A percentile compares a stretch with the other conserved stretches of the same genome.
Conservation (phyloP, 2,329 filamentous ascomycete genomes). For the Podosphaera aphanis region DNA sequence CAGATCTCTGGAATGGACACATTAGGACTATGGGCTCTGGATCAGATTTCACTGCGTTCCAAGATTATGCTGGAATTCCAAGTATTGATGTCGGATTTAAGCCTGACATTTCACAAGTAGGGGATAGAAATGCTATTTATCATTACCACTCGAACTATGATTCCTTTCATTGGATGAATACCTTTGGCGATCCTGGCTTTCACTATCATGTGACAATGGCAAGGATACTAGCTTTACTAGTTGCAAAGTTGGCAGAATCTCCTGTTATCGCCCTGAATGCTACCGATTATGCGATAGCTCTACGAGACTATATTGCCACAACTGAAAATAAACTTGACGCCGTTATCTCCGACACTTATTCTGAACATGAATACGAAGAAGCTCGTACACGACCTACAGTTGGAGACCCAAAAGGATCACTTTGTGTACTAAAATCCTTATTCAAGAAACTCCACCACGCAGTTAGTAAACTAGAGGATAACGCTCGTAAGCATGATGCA, state of each 20-base stretch:
- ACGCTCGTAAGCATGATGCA: conserved; percentile 12
- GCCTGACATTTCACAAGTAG: conserved; percentile 12
- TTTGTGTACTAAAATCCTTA: conserved; percentile 9
- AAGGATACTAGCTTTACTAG: conserved; percentile 27
- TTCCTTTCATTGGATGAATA: conserved; percentile 64
- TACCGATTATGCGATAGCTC: conserved; percentile 19
- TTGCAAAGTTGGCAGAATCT: conserved; percentile 24
- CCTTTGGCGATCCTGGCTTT: conserved; percentile 43
- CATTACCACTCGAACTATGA: conserved; percentile 76
- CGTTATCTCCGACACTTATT: conserved; percentile 5
- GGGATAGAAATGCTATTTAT: conserved; percentile 27
- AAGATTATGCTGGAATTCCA: conserved; percentile 27
- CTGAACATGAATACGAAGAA: conserved; percentile 12
- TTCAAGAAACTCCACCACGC: conserved; percentile 13
- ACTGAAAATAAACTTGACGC: conserved; percentile 13
- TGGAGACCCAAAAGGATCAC: conserved; percentile 5
- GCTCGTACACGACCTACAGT: conserved; percentile 11
- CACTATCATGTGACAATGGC: conserved; percentile 35
- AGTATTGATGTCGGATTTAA: conserved; percentile 34
- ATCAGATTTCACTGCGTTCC: conserved; percentile 44
- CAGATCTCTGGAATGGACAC: conserved; percentile 26
- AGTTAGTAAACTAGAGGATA: conserved; percentile 8
- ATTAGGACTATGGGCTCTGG: conserved; percentile 38
- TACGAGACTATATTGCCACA: conserved; percentile 13
- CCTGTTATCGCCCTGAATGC: conserved; percentile 28